Base-by-base conservation (phyloP, 2,329 filamentous ascomycete species). In the Phoma sp. region DNA sequence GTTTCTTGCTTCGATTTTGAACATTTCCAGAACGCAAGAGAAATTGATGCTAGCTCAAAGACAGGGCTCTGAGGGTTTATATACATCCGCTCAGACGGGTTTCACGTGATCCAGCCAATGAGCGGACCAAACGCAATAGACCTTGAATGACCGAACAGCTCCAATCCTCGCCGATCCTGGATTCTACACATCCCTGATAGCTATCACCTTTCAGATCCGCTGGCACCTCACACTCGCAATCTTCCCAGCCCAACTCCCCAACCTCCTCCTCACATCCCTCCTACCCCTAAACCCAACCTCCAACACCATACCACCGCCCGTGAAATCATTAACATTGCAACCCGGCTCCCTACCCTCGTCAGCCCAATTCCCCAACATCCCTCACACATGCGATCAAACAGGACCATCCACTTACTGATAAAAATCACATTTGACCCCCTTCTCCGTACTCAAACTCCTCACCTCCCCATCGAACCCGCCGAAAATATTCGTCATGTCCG, bases 401-500 rank as follows among this genome's bases (percentile, higher is more conserved):
- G 8, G 9, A 25, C n/a, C 7, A 4, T 39, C 5, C 0, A 41
- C 44, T 44, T 14, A 56, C 53, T 44, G 23, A 10, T 52, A 56
- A n/a, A 52, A 52, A 24, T 30, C 7, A 36, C 53, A 56, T 27
- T 45, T 42, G 9, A 4, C 7, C 14, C 47, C 53, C 27, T 32
- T 36, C 53, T 56, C 53, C 0, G 52, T 47, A 9, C 53, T 52
- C 53, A 56, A 30, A 14, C 53, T 52, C 27, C 23, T 41, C 14
- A 52, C 29, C 14, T 36, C 27, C 1, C 47, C 47, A 4, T 47
- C 53, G n/a, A 56, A 56, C 3, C 47, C 52, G 7, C 53, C 53
- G 4, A 47, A 47, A 4, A 56, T 25, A 10, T 40, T 40, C 13
- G 18, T 7, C 7, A 56, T 39, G 7, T 52, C 36, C 4, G 47